Conservation (phyloP, 1,284 basidiomycete species). For the Sanghuangporus sanghuang region DNA sequence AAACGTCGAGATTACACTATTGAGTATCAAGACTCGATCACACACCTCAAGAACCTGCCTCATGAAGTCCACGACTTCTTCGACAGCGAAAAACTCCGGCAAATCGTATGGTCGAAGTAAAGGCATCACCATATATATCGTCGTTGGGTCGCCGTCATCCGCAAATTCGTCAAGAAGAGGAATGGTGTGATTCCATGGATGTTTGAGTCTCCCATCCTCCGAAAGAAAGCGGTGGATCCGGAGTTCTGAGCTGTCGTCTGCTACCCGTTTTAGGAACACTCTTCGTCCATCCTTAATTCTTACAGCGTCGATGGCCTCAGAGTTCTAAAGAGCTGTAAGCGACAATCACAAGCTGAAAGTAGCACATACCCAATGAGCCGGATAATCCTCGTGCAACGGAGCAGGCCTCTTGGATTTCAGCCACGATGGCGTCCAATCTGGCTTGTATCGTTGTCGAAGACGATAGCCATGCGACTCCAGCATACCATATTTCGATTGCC, state of each 20-base stretch:
- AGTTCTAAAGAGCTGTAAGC: neutral
- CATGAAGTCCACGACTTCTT: conserved; percentile 10
- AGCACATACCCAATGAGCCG: neutral
- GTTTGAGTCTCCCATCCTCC: neutral
- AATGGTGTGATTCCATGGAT: neutral
- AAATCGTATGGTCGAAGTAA: neutral
- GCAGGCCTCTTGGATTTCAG: conserved; percentile 11
- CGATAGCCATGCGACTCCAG: neutral
- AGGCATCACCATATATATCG: conserved; percentile 8
- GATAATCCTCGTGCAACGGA: conserved; percentile 18
- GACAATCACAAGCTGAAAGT: neutral
- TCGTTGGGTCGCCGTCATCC: too few species aligned
- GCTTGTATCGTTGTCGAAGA: neutral
- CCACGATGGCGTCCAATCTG: conserved; percentile 23
- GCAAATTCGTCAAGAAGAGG: too few species aligned
- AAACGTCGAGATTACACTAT: neutral
- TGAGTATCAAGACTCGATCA: neutral
- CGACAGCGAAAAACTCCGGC: conserved; percentile 5
- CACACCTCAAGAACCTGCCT: conserved; percentile 10
- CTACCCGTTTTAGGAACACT: neutral
- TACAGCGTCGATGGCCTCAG: neutral
- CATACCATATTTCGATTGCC: neutral
- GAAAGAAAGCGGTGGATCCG: conserved; percentile 7
- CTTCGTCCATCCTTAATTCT: neutral
- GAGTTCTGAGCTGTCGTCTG: neutral